These are phyloP conservation scores for Chlorella sp. DNA, from an alignment of 139 green algal genomes.

Conservation along the genomic window DNA sequence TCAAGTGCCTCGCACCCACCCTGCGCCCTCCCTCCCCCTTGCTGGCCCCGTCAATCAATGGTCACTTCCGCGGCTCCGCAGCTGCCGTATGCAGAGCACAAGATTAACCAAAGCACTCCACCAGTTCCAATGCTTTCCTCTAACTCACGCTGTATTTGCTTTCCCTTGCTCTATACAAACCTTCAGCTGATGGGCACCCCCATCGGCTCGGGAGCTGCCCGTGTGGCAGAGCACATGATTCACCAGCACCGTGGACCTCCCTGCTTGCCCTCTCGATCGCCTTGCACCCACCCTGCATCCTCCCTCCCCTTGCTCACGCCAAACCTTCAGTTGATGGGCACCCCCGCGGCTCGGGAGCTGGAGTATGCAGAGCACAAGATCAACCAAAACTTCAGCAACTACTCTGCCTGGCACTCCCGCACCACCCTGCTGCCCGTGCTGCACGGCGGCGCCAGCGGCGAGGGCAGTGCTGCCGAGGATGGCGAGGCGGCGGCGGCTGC, in stretches of 20 bases:
- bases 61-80: too few relatives aligned
- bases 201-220: too few relatives aligned
- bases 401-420: constrained; percentile 96
- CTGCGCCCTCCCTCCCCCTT: background rate
- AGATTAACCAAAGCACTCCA: too few relatives aligned
- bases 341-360: constrained; percentile 66
- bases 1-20: background rate
- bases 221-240: too few relatives aligned
- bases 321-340: constrained; percentile 54
- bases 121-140: too few relatives aligned
- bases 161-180: too few relatives aligned
- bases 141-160: too few relatives aligned
- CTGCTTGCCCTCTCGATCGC: background rate
- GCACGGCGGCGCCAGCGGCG: background rate
- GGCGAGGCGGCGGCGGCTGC: background rate
- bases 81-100: too few relatives aligned
- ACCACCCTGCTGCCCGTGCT: constrained; percentile 75
- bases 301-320: background rate
- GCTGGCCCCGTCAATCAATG: too few relatives aligned
- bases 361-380: constrained; percentile 81
- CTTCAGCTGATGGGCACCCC: too few relatives aligned
- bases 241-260: constrained; percentile 33
- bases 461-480: background rate
- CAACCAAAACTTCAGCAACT: constrained; percentile 98
- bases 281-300: background rate